Conservation (phyloP, 164 flowering plant species). For the Protea cynaroides region DNA sequence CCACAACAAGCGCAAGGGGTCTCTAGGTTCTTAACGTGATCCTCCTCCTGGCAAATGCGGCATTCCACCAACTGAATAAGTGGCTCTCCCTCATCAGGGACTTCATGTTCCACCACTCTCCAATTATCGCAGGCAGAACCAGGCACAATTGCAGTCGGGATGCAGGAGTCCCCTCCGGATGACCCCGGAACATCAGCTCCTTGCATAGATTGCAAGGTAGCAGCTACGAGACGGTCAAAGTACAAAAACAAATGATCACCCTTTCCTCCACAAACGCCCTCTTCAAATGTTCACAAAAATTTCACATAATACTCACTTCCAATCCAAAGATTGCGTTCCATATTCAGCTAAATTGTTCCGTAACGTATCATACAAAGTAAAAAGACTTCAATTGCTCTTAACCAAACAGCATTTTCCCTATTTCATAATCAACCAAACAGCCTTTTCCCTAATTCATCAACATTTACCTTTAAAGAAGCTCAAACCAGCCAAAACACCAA, state of each 20-base stretch:
- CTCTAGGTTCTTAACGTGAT: constrained; percentile 41
- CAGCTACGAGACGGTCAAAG: constrained; percentile 43
- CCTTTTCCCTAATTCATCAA: neutral
- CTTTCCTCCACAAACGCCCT: constrained; percentile 28
- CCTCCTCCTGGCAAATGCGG: constrained; percentile 79
- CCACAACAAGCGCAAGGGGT: constrained; percentile 71
- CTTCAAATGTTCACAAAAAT: neutral
- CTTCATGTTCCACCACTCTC: constrained; percentile 7
- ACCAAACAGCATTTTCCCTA: neutral
- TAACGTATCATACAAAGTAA: too few species aligned
- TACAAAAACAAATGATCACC: constrained; percentile 50
- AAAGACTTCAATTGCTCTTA: too few species aligned
- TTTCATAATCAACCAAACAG: neutral
- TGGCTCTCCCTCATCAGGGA: constrained; percentile 33
- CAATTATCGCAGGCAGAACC: neutral
- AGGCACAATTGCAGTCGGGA: constrained; percentile 12
- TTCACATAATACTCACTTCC: neutral
- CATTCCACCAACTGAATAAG: constrained; percentile 52
- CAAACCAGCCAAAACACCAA: neutral
- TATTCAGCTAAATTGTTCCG: neutral
- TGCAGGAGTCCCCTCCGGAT: constrained; percentile 14
- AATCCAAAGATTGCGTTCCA: neutral
- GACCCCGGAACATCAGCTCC: constrained; percentile 25
- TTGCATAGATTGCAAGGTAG: constrained; percentile 27
- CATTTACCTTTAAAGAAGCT: neutral